Percentiles rank a stretch among this genome's conserved stretches.
These are phyloP conservation scores for Vitis hybrid DNA, from an alignment of 177 flowering plant species.

Conservation along the genomic window DNA sequence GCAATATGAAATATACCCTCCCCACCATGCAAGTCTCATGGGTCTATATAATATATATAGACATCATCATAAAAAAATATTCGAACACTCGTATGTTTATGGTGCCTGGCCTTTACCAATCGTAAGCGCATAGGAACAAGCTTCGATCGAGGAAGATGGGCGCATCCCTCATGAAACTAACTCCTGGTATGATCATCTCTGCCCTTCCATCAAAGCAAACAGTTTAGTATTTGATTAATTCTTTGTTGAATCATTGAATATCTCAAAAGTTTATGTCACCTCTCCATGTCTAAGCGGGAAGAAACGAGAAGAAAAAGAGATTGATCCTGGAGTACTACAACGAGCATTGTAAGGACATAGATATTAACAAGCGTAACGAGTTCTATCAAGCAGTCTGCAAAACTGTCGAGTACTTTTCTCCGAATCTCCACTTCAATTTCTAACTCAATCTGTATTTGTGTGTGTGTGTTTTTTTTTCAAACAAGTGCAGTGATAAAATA, in stretches of 20 bases:
- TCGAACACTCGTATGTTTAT: not conserved
- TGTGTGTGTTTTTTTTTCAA: not conserved
- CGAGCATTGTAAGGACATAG: slow-evolving; percentile 1
- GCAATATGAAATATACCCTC: slow-evolving; percentile 12
- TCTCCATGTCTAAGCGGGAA: slow-evolving; percentile 13
- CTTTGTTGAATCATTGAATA: not conserved
- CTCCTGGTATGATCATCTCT: slow-evolving; percentile 20
- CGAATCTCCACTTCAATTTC: not conserved
- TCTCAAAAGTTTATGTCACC: not conserved
- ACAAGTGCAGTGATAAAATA: no score
- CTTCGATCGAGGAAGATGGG: slow-evolving; percentile 29
- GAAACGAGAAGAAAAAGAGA: slow-evolving; percentile 21
- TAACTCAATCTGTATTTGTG: not conserved
- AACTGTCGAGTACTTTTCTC: slow-evolving; percentile 36
- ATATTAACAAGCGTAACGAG: slow-evolving; percentile 7
- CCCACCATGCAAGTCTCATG: slow-evolving; percentile 6
- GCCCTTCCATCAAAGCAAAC: not conserved
- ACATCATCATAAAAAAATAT: not conserved
- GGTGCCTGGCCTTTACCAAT: no score
- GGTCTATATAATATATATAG: not conserved
- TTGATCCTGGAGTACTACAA: slow-evolving; percentile 24
- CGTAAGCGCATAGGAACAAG: no score
- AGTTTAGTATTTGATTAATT: not conserved
- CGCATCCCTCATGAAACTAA: slow-evolving; percentile 31
- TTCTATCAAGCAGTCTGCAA: slow-evolving; percentile 43